A percentile compares a stretch with the other conserved stretches of the same genome.
These are phyloP conservation scores for Acacia crassicarpa DNA, from an alignment of 306 rosid genomes.

Conservation along the genomic window DNA sequence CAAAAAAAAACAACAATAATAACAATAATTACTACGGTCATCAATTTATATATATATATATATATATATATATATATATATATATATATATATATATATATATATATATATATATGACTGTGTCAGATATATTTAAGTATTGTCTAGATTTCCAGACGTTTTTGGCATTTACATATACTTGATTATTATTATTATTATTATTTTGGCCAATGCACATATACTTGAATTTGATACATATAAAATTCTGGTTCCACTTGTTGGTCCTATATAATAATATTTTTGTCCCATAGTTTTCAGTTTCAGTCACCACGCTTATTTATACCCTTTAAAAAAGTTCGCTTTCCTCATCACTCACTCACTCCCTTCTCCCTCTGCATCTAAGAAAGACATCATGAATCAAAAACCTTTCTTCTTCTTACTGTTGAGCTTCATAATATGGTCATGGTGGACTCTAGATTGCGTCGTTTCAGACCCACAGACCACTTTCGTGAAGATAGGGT, in stretches of 20 bases:
- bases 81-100: no score
- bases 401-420: not conserved
- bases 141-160: no score
- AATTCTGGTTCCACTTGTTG: no score
- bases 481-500: constrained; percentile 38
- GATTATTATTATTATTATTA: no score
- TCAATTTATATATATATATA: no score
- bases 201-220: no score
- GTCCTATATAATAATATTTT: not conserved
- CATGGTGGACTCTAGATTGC: not conserved
- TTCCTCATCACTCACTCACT: not conserved
- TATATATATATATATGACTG: no score
- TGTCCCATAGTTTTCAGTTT: not conserved
- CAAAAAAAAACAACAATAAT: not conserved
- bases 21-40: not conserved
- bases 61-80: no score
- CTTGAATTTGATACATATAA: no score
- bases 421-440: not conserved
- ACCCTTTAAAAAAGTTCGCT: not conserved
- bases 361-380: not conserved
- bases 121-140: no score
- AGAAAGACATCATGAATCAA: not conserved
- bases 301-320: not conserved
- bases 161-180: no score
- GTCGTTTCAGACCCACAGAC: constrained; percentile 45